A percentile compares a stretch with the other conserved stretches of the same genome.
Evolutionary conservation across 192 early-diverging fungal species (phyloP).

Genomic region (Umbelopsis sp.): DNA sequence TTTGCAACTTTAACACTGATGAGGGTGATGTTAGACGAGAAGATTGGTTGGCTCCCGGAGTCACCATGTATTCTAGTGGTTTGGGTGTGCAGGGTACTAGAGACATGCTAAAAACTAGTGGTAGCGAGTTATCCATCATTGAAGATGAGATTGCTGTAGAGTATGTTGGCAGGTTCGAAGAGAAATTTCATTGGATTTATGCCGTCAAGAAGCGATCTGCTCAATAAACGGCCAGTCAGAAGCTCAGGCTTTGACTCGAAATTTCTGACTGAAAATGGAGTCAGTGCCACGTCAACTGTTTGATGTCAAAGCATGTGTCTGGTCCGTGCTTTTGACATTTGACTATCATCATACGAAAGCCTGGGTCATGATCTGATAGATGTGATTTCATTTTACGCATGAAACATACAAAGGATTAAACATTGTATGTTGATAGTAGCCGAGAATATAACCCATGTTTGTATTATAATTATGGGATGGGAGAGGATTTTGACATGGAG

Average conservation of each 20-base stretch:
- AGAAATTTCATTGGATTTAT: slow-evolving; percentile 18
- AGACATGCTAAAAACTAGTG: slow-evolving; percentile 7
- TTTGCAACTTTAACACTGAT: slow-evolving; percentile 16
- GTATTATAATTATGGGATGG: no score
- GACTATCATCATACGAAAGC: no score
- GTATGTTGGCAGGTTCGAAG: slow-evolving; percentile 1
- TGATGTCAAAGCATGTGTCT: no score
- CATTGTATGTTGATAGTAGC: no score
- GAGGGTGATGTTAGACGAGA: slow-evolving; percentile 9
- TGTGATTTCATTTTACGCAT: no score
- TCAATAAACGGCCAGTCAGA: no score
- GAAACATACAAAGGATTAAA: no score
- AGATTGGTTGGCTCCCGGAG: not conserved
- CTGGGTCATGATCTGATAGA: no score
- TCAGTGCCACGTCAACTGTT: not conserved
- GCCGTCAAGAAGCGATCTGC: not conserved
- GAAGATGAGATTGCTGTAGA: slow-evolving; percentile 14
- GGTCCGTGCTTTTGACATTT: no score
- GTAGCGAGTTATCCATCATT: not conserved
- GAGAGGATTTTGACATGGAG: no score
- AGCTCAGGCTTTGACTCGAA: not conserved
- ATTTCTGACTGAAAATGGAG: not conserved
- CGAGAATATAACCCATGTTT: no score
- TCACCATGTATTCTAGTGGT: slow-evolving; percentile 10
- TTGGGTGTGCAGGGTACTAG: slow-evolving; percentile 17